These are phyloP conservation scores for Delitschia confertaspora DNA, from an alignment of 495 filamentous ascomycete species.

Conservation along the genomic window DNA sequence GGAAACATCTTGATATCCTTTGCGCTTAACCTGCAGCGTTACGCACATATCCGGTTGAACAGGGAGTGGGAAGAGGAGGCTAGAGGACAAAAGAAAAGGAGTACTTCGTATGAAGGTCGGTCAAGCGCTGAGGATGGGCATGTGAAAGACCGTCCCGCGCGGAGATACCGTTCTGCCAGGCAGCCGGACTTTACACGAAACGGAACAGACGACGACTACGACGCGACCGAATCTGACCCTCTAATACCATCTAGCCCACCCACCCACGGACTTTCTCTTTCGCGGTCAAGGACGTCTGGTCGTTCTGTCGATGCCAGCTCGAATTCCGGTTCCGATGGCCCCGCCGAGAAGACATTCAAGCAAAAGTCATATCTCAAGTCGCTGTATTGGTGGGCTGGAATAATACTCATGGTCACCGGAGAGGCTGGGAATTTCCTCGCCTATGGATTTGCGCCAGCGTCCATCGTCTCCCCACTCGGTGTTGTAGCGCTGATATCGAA, in stretches of 20 bases:
- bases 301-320: constrained; percentile 8
- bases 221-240: constrained; percentile 39
- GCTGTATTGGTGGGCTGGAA: constrained; percentile 92
- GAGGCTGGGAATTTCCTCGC: constrained; percentile 95
- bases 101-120: constrained; percentile 34
- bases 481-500: constrained; percentile 94
- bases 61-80: constrained; percentile 40
- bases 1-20: constrained; percentile 91
- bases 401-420: constrained; percentile 82
- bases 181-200: constrained; percentile 1
- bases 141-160: constrained; percentile 19
- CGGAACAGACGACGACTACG: constrained; percentile 5
- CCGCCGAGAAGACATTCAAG: constrained; percentile 14
- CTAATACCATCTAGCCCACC: constrained; percentile 42
- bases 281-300: constrained; percentile 29
- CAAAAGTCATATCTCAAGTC: constrained; percentile 72
- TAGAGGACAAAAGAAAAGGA: constrained; percentile 25
- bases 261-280: constrained; percentile 29
- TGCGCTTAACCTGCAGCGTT: constrained; percentile 92
- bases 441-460: constrained; percentile 96
- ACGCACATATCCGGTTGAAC: constrained; percentile 77
- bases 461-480: constrained; percentile 91
- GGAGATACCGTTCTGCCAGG: constrained; percentile 10
- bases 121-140: constrained; percentile 25
- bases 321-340: not conserved